Evolutionary conservation across 371 early-diverging fungal species (phyloP), one percentile per base, ranked within the genome.

Genomic region (Capillidium heterosporum): DNA sequence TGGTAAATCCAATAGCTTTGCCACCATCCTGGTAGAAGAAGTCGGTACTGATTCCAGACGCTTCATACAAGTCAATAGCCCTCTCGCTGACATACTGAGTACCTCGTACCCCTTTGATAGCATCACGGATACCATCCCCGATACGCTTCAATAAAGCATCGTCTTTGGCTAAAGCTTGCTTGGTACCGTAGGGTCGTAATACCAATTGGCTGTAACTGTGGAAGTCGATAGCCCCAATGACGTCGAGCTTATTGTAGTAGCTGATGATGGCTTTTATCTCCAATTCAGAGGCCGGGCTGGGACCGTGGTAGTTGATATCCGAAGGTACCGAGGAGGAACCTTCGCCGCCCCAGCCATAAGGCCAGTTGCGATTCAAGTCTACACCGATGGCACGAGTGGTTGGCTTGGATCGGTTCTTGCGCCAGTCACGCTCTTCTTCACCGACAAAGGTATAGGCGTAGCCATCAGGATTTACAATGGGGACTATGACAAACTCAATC

Each of bases 301-400:
- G 70, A 2, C 80, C 80, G 44, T 60, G 71, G 66, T 77, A 80
- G 23, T 65, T 68, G 42, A 76, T 76, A n/a, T 67, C 60, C 60
- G 65, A 65, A 8, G 78, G 75, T 55, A 56, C 43, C 5, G 32
- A 44, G 51, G 72, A 72, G 5, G 72, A 65, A 2, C 77, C 78
- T 21, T 68, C 71, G 32, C 67, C 63, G 21, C 65, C 73, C 74
- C 77, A 76, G 57, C 72, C 69, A 21, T 65, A 67, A 35, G 69
- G 71, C 64, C 67, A 77, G 69, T 80, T 74, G 43, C 58, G 58
- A 50, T 58, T 58, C 40, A 67, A 57, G 51, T 61, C 59, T 17
- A 62, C 53, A 23, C 43, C 52, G 32, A 28, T 4, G 15, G 27
- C 24, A 32, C 23, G 48, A 47, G 26, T 56, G n/a, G n/a, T n/a